A percentile compares a stretch with the other conserved stretches of the same genome.
Conservation (phyloP, 345 rosid species). For the Angophora floribunda region DNA sequence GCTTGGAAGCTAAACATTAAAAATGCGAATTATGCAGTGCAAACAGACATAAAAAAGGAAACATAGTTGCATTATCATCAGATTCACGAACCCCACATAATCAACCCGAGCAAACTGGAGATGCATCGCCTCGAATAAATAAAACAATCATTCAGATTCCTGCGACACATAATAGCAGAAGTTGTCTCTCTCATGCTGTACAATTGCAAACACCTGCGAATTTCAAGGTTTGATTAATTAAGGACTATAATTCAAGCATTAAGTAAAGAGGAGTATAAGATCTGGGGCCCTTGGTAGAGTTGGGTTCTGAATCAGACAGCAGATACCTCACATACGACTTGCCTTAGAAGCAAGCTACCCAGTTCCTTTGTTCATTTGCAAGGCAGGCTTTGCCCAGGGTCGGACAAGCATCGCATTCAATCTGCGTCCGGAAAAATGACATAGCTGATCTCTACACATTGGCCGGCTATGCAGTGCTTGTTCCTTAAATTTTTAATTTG, state of each 20-base stretch:
- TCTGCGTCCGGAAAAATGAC: accelerated
- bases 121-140: neutral
- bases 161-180: neutral
- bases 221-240: neutral
- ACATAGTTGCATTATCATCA: neutral
- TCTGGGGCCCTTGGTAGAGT: neutral
- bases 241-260: neutral
- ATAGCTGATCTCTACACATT: neutral
- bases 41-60: neutral
- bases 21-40: neutral
- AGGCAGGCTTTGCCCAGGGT: neutral
- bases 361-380: neutral
- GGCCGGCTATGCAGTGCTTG: accelerated
- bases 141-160: neutral
- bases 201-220: neutral
- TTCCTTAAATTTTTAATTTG: too few species aligned
- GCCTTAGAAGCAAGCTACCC: neutral
- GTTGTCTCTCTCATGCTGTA: neutral
- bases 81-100: neutral
- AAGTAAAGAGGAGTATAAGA: neutral
- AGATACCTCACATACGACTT: neutral
- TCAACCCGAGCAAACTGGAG: neutral
- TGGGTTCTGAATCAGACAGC: neutral
- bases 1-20: neutral
- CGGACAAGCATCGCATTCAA: neutral